Evolutionary conservation across 257 asterid species (phyloP), one percentile per base, ranked within the genome.

Genomic region (Solanum peruvianum): DNA sequence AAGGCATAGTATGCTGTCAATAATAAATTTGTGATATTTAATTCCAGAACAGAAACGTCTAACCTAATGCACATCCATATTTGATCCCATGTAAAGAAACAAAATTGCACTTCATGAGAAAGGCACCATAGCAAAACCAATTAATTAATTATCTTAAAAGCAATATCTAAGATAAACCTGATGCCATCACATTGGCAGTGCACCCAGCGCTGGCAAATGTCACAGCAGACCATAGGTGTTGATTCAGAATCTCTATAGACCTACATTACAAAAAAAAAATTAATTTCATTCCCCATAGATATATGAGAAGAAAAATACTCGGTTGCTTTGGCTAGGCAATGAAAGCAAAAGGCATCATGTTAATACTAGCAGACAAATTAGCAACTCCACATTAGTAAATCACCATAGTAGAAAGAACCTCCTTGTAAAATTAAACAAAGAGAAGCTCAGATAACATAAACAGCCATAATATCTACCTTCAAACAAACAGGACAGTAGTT

Each of bases 211-310:
- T 97, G 96, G 89, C 99, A 97, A 88, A 93, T 90, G 90, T 97
- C 99, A 86, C 99, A 97, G 93, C 99, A 97, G 49, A 97, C 99
- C 99, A 97, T 97, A 78, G 99, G 99, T 86, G 98, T 95, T 82
- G 99, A 91, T 92, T 97, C 99, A 87, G 99, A 97, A 94, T 97
- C 99, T 90, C 99, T 93, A 84, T 97, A 97, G 66, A 97, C 99
- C 99, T 97, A 91, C 91, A 88, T 85, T 85, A 86, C 62, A 58
- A 85, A 83, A 62, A 58, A 31, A 88, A 41, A 92, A 85, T 85
- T 86, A 88, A 89, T 56, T 45, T 31, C 62, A 84, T 85, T 29
- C 82, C 44, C 18, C 33, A 20, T n/a, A 18, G 45, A 42, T 60
- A 13, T 14, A 16, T 42, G 37, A 31, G 83, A 71, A 33, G 23